Conservation (phyloP, 2,329 filamentous ascomycete genomes). For the Fusarium pseudograminearum region DNA sequence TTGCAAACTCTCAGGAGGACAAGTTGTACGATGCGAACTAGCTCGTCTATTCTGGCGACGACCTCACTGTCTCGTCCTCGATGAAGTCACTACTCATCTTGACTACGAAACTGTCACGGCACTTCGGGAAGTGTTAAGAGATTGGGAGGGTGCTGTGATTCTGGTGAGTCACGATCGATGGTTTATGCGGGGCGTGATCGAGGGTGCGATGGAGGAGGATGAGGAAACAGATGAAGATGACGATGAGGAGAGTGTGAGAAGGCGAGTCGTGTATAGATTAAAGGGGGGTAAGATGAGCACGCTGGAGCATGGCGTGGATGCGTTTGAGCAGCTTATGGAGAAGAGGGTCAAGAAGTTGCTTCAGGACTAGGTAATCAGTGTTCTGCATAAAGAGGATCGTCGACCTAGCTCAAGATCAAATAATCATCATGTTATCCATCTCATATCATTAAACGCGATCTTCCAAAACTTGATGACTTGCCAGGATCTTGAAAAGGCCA, state of each 20-base stretch:
- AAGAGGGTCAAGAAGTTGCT: constrained; percentile 65
- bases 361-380: constrained; percentile 17
- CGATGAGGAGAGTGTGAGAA: constrained; percentile 59
- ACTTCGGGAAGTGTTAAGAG: constrained; percentile 72
- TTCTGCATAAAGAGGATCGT: not conserved
- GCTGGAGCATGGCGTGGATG: constrained; percentile 70
- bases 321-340: constrained; percentile 74
- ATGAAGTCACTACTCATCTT: constrained; percentile 87
- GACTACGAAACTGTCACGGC: constrained; percentile 85
- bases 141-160: constrained; percentile 80
- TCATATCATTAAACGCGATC: not conserved
- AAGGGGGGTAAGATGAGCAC: constrained; percentile 67
- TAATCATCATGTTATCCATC: not conserved
- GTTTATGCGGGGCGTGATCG: constrained; percentile 78
- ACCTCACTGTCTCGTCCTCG: constrained; percentile 80
- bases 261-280: constrained; percentile 70
- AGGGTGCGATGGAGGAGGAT: constrained; percentile 54
- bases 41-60: constrained; percentile 75
- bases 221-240: constrained; percentile 53
- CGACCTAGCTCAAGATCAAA: not conserved
- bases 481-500: constrained; percentile 60
- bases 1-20: constrained; percentile 80
- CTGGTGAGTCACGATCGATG: constrained; percentile 86
- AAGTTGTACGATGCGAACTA: constrained; percentile 75
- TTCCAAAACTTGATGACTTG: constrained; percentile 49